Evolutionary conservation across 208 protist species (phyloP).

Genomic region (Crithidia mellificae): DNA sequence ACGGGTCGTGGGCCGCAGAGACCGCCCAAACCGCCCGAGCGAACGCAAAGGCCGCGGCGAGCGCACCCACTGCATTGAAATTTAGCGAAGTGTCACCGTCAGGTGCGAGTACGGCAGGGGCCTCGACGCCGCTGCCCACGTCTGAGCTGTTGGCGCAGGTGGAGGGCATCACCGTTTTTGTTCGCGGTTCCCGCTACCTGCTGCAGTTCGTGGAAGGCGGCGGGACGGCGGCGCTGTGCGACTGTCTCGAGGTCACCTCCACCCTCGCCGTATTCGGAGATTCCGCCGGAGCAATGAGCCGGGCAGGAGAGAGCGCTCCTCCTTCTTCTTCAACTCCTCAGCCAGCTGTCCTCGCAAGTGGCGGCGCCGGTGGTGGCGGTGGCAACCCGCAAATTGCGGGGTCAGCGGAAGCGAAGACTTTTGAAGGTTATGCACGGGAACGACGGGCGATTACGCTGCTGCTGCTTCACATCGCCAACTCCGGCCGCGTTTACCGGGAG

Average conservation of each 20-base stretch:
- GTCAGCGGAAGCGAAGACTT: no score
- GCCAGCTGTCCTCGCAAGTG: no score
- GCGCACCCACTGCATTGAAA: not conserved
- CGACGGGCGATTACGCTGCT: conserved; percentile 56
- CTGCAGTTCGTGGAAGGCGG: conserved; percentile 82
- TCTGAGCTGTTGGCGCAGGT: conserved; percentile 57
- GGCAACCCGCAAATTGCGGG: no score
- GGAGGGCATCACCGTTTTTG: conserved; percentile 65
- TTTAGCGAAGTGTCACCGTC: not conserved
- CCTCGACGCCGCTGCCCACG: not conserved
- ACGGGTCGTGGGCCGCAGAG: conserved; percentile 33
- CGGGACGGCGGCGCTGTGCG: conserved; percentile 54
- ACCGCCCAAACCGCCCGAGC: not conserved
- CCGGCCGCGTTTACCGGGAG: conserved; percentile 86
- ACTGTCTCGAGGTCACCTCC: conserved; percentile 47
- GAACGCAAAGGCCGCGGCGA: not conserved
- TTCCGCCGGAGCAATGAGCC: not conserved
- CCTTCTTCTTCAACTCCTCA: no score
- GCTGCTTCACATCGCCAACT: conserved; percentile 80
- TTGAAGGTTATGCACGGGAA: conserved; percentile 43
- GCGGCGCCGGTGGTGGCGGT: no score
- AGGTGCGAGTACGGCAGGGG: not conserved
- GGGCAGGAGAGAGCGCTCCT: no score
- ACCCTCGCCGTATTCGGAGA: not conserved
- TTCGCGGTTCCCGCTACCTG: conserved; percentile 74